Evolutionary conservation across 1,139 yeast genomes (phyloP), one percentile per base, ranked within the genome.

Genomic region (Pichia terricola): DNA sequence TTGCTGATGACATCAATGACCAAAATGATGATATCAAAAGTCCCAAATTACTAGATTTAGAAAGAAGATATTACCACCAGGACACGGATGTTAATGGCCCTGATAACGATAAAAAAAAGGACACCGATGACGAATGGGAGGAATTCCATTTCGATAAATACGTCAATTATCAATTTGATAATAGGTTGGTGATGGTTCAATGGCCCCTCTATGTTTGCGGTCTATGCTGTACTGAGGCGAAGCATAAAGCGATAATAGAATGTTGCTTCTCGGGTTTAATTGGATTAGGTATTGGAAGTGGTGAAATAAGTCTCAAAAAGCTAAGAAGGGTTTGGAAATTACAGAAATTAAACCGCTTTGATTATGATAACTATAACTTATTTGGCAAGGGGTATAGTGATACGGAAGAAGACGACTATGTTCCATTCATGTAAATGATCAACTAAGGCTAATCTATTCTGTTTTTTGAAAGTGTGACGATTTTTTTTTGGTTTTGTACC

Each of bases 271-370:
- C 61, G 37, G 56, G 61, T 0, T 45, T 65, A 45, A 58, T 63
- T 34, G 53, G 51, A 3, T 49, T 63, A 26, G 69, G 69, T 16
- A 60, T 64, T 34, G 65, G 67, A 2, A 62, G 67, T 44, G 67
- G 66, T 8, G 66, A 58, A 41, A 53, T 62, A 6, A 56, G 64
- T 16, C 52, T 63, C 44, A 55, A 52, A 39, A 62, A 58, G 38
- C 47, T 66, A 26, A 56, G 53, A 42, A 56, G 55, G 35, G 45
- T 59, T 28, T 65, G 69, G 70, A 51, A 45, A 16, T 43, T 73
- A 51, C 73, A 74, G 62, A 74, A 72, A 54, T 64, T 69, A 53
- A 69, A 71, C 52, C 70, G 68, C 49, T 64, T 64, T 37, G 75
- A 72, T 45, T 58, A 60, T 47, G 71, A 70, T 10, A 63, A 68